These are phyloP conservation scores for Rhizoctonia solani DNA, from an alignment of 1,284 basidiomycete species.

Conservation along the genomic window DNA sequence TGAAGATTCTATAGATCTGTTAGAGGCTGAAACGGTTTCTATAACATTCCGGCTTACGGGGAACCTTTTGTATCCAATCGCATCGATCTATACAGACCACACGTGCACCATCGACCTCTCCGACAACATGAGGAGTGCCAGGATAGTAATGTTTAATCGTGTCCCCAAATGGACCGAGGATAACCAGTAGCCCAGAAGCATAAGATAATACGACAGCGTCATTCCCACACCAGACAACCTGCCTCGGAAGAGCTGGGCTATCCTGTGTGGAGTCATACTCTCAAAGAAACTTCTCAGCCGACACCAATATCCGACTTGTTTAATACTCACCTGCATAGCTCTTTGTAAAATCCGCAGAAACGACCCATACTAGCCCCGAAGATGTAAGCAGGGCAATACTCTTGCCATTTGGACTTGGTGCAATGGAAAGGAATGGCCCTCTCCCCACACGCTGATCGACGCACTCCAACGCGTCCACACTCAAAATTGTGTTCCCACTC, in stretches of 20 bases:
- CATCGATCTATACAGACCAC: conserved; percentile 78
- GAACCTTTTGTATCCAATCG: conserved; percentile 93
- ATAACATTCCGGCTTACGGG: conserved; percentile 55
- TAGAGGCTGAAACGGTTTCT: conserved; percentile 6
- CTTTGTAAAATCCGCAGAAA: conserved; percentile 89
- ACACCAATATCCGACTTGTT: not conserved
- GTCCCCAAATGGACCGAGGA: conserved; percentile 93
- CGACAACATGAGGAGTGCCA: conserved; percentile 75
- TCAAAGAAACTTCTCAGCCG: not conserved
- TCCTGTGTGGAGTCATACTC: conserved; percentile 41
- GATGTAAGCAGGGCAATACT: conserved; percentile 84
- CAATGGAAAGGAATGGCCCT: conserved; percentile 86
- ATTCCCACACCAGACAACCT: conserved; percentile 95
- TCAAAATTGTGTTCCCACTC: conserved; percentile 74
- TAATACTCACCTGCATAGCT: conserved; percentile 46
- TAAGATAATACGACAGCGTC: conserved; percentile 91
- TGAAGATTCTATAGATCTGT: conserved; percentile 59
- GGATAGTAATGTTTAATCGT: conserved; percentile 66
- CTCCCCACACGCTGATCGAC: conserved; percentile 83
- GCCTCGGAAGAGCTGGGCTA: conserved; percentile 48
- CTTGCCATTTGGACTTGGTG: conserved; percentile 91
- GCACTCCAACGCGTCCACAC: conserved; percentile 83
- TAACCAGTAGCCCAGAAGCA: conserved; percentile 68
- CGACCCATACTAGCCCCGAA: conserved; percentile 81
- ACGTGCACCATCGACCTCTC: conserved; percentile 87